Evolutionary conservation across 805 yeast species (phyloP), one percentile per base, ranked within the genome.

Genomic region (Ogataea polymorpha): DNA sequence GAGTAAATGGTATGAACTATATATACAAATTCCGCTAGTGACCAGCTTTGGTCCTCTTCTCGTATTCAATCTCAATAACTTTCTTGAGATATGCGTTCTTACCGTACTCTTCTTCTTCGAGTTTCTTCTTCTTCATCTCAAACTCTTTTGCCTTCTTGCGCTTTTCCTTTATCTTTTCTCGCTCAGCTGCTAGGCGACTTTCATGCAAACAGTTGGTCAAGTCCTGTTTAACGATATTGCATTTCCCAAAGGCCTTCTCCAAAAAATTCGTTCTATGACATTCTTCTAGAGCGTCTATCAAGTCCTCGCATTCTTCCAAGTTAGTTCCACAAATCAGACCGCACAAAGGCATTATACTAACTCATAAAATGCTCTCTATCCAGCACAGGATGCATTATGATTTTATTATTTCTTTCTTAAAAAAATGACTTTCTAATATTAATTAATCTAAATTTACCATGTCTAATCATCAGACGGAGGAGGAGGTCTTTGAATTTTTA

Each of bases 271-370:
- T 72, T 44, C 78, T 73, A 55, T 90, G 96, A 60, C 99, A 91
- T 58, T 86, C 82, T 54, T 91, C 96, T 5, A 91, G 74, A 0
- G 95, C 96, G 46, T 82, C 81, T 61, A 93, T 88, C 29, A 88
- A 73, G 46, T 82, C 86, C 38, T 76, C 79, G 62, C 99, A 91
- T 14, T 84, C 84, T 74, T 42, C 18, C 18, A 9, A 15, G 39
- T 28, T 30, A 29, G 39, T 21, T 11, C 21, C 21, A 20, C 7
- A 6, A 7, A 20, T 7, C 3, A 7, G 7, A 20, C 3, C 21
- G 10, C 21, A 20, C 21, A 20, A 7, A 20, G 8, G 7, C 25
- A 13, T 5, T 24, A 29, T 15, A 60, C 65, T 37, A 44, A 61
- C 65, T 51, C 42, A 53, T 39, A 44, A 58, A 59, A 46, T 50